phyloP scores from a whole-genome alignment of 345 rosid species.

The Eucalyptus melliodora region DNA sequence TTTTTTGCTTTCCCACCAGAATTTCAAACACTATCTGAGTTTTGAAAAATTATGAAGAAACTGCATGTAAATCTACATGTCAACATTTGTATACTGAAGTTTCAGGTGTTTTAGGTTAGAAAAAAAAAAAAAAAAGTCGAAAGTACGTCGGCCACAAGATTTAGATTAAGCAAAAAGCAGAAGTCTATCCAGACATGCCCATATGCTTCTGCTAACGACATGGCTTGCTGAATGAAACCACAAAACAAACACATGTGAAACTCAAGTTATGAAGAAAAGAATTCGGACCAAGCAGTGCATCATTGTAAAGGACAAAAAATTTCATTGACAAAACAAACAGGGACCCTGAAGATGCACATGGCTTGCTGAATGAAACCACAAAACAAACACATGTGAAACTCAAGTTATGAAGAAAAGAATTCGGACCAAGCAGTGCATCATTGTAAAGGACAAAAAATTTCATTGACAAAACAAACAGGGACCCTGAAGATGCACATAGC shows the following conservation, averaged over 20 bases:
- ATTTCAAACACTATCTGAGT: background rate
- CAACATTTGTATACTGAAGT: background rate
- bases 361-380: background rate
- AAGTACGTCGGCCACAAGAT: background rate
- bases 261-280: background rate
- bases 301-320: background rate
- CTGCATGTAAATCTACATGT: background rate
- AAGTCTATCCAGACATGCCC: background rate
- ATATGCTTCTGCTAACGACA: background rate
- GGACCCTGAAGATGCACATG: background rate
- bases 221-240: background rate
- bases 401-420: background rate
- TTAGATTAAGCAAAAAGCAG: background rate
- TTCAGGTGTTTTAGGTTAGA: background rate
- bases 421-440: background rate
- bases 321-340: background rate
- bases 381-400: background rate
- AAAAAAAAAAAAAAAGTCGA: background rate
- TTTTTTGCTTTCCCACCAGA: background rate
- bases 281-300: background rate
- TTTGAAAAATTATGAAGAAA: background rate
- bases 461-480: background rate
- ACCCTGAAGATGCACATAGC: background rate
- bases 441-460: background rate
- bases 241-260: background rate